Percentiles rank a stretch among this genome's conserved stretches.
Conservation (phyloP, 139 green algal species). For the Mesotaenium endlicherianum region DNA sequence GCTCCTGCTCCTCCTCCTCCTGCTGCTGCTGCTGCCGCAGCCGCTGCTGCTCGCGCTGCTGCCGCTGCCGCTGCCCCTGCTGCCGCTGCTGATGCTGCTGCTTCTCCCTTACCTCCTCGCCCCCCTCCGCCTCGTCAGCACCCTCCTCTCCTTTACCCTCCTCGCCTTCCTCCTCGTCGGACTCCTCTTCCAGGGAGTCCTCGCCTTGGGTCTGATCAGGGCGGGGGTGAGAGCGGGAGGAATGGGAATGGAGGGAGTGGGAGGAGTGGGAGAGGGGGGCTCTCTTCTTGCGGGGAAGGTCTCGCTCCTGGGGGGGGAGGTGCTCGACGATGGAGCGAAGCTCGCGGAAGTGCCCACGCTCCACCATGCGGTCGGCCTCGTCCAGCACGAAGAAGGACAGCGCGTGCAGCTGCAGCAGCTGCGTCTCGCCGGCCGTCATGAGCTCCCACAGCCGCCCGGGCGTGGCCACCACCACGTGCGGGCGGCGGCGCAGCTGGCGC, state of each 20-base stretch:
- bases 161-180: neutral
- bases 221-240: too few relatives aligned
- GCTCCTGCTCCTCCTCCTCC: slow-evolving; percentile 13
- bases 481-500: slow-evolving; percentile 70
- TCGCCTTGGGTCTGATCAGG: slow-evolving; percentile 44
- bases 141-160: slow-evolving; percentile 13
- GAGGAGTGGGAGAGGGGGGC: too few relatives aligned
- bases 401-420: slow-evolving; percentile 57
- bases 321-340: slow-evolving; percentile 78
- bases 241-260: neutral
- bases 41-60: too few relatives aligned
- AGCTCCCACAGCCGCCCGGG: slow-evolving; percentile 94
- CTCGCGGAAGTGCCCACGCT: slow-evolving; percentile 76
- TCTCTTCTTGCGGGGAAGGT: neutral
- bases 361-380: slow-evolving; percentile 94
- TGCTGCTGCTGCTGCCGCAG: too few relatives aligned
- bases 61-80: neutral
- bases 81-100: neutral
- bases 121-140: slow-evolving; percentile 12
- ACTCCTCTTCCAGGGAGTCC: neutral
- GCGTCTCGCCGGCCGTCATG: slow-evolving; percentile 69
- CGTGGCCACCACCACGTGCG: slow-evolving; percentile 85
- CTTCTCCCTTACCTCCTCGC: slow-evolving; percentile 8
- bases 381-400: slow-evolving; percentile 88
- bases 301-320: slow-evolving; percentile 52